Evolutionary conservation across 306 rosid genomes (phyloP), one percentile per base, ranked within the genome.

Genomic region (Cicer judaicum): DNA sequence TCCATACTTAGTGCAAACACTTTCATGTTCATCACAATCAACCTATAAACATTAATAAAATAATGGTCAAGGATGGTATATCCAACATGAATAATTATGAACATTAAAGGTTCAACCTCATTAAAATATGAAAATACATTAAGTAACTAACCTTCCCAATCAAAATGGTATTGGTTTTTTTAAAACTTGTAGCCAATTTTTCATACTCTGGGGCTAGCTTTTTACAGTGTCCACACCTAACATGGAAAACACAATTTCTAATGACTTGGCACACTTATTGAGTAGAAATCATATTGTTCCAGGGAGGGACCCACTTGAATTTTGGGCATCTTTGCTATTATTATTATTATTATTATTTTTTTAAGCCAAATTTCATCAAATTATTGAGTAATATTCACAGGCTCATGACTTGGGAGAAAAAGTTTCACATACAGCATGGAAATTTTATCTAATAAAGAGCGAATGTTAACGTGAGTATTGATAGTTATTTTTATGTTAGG

Each of bases 211-310:
- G 97, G 7, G 96, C 93, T 72, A 94, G 96, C 84, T 61, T 94
- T 79, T 94, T 91, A 85, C 97, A 88, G 70, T 94, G 98, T 10
- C 97, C 98, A 83, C 97, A 93, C 98, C 98, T 93, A 79, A 64
- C 70, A 70, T 6, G 4, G 10, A 38, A 10, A 73, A 49, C 16
- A 60, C 7, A 52, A 41, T 50, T 68, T 4, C 5, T 7, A 60
- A 10, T 16, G 1, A 13, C 56, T 16, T 29, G 9, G 14, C 19
- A 29, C 36, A 29, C 36, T 29, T 29, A 29, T 4, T 29, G 36
- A 29, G 36, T 29, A 29, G 36, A 29, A 3, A 29, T 29, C 5
- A 29, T 29, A 29, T 29, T 29, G 34, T 4, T 29, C 34, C 34
- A 29, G 4, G 5, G 34, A 29, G 34, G 5, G 34, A 29, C 34